Percentiles rank a stretch among this genome's conserved stretches.
Conservation (phyloP, 148 eudicot genomes). For the Fallopia convolvulus region DNA sequence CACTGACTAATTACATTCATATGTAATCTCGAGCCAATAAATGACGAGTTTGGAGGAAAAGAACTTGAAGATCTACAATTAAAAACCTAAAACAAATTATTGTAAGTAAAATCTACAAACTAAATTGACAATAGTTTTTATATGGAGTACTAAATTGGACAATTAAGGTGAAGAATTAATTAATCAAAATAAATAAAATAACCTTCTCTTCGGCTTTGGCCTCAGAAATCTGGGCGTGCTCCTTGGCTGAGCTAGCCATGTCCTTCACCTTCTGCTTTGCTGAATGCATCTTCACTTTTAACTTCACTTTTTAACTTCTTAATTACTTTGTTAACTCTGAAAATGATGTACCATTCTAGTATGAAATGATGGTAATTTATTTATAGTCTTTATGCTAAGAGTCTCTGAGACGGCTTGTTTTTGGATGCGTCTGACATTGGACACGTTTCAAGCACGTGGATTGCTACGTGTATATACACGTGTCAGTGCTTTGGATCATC, state of each 20-base stretch:
- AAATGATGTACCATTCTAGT: neutral
- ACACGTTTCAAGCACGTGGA: neutral
- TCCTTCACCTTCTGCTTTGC: constrained; percentile 59
- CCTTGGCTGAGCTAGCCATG: constrained; percentile 56
- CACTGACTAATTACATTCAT: no score
- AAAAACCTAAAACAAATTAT: no score
- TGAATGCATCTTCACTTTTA: constrained; percentile 28
- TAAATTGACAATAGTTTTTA: no score
- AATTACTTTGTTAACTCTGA: neutral
- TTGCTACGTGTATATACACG: neutral
- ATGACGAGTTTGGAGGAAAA: no score
- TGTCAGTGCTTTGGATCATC: neutral
- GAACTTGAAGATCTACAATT: no score
- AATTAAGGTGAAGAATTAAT: neutral
- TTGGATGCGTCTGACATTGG: neutral
- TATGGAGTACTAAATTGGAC: no score
- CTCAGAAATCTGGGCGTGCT: constrained; percentile 31
- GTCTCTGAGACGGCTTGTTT: neutral
- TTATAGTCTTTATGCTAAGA: neutral
- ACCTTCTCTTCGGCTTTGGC: constrained; percentile 53
- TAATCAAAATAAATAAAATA: neutral
- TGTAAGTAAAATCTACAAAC: no score
- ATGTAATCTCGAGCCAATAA: no score
- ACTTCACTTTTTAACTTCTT: neutral
- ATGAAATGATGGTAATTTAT: neutral